These are phyloP conservation scores for Colletotrichum chlorophyti DNA, from an alignment of 2,329 filamentous ascomycete species.

Conservation along the genomic window DNA sequence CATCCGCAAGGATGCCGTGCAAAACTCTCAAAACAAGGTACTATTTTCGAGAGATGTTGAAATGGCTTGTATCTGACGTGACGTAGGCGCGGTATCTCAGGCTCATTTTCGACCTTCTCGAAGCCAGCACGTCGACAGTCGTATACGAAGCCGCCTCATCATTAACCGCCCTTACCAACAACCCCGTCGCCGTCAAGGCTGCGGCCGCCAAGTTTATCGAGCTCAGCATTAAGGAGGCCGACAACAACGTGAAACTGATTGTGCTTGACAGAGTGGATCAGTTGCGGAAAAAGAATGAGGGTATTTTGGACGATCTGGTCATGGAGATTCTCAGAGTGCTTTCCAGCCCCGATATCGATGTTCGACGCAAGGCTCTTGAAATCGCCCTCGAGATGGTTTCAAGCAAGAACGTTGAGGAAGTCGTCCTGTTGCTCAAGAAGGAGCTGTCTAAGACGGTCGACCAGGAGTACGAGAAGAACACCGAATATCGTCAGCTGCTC, in stretches of 20 bases:
- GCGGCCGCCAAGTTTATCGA: constrained; percentile 97
- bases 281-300: constrained; percentile 85
- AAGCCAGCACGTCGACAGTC: constrained; percentile 91
- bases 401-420: constrained; percentile 98
- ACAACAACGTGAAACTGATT: constrained; percentile 99
- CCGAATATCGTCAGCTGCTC: constrained; percentile 90
- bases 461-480: constrained; percentile 98
- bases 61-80: not conserved
- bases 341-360: constrained; percentile 94
- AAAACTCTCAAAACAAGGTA: constrained; percentile 94
- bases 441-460: constrained; percentile 97
- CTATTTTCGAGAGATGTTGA: constrained; percentile 29
- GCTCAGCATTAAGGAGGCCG: constrained; percentile 93
- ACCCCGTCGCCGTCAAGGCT: constrained; percentile 96
- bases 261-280: constrained; percentile 94
- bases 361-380: constrained; percentile 86
- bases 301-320: constrained; percentile 88
- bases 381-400: constrained; percentile 98
- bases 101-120: constrained; percentile 94
- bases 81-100: constrained; percentile 83
- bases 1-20: constrained; percentile 95
- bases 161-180: constrained; percentile 90
- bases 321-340: constrained; percentile 98
- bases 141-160: constrained; percentile 98
- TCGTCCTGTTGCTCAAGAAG: constrained; percentile 95